Base-by-base conservation (phyloP, 2,329 filamentous ascomycete species). In the Aspergillus quadricinctus region DNA sequence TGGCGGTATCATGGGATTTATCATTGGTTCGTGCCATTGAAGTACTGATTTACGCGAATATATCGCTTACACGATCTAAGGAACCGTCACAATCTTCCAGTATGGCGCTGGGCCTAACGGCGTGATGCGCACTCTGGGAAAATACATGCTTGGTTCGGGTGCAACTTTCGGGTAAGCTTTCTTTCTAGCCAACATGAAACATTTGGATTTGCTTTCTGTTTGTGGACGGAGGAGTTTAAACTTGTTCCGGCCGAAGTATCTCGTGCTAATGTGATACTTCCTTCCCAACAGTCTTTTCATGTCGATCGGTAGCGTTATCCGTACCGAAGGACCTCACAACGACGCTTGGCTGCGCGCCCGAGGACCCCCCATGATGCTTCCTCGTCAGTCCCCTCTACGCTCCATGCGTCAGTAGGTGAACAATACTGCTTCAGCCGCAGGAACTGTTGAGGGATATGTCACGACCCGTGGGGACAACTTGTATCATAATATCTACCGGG, bases 221-320 rank as follows among this genome's bases (percentile, higher is more conserved):
- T 45, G 37, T 14, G 3, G 10, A 17, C 31, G n/a, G 25, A 48
- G 19, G 19, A 11, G 41, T 10, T 45, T 10, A 21, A 10, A 45
- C 11, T 19, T 4, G n/a, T 45, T 14, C n/a, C 8, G 19, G 21
- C 9, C 17, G n/a, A 10, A 11, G 19, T 41, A 28, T 43, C 21
- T 3, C 10, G 14, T 56, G 29, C 54, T 59, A 48, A 43, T 48
- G 23, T 27, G 4, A 11, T 46, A 25, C 21, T 37, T 17, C 28
- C 17, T 54, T 56, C 35, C 4, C 23, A 17, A 50, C 64, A 86
- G 83, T 54, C 97, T 97, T 79, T 99, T 99, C 83, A 99, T 99
- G 94, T 93, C 90, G 56, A 96, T 99, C 66, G 94, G 94, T 65
- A 96, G 91, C 66, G 92, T 96, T 48, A 97, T 99, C 69, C 89